Conservation (phyloP, 805 yeast genomes). For the Starmerella vaccinii region DNA sequence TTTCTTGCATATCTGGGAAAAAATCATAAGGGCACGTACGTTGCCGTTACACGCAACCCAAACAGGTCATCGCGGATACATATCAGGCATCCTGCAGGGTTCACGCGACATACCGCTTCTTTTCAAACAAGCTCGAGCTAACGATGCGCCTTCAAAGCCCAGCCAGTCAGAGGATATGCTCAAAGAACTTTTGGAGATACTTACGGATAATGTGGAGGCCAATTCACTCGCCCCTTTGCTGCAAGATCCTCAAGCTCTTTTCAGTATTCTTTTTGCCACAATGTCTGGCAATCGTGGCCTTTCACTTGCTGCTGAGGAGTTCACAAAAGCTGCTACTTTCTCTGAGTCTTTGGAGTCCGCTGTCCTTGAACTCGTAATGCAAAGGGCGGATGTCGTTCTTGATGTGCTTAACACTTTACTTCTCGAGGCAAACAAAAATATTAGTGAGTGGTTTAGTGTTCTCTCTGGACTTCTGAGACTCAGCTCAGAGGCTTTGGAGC, state of each 20-base stretch:
- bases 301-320: slow-evolving; percentile 14
- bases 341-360: slow-evolving; percentile 7
- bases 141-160: neutral
- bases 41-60: neutral
- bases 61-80: neutral
- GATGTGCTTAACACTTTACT: slow-evolving; percentile 6
- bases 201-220: slow-evolving; percentile 8
- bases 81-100: slow-evolving; percentile 7
- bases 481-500: slow-evolving; percentile 10
- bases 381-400: neutral
- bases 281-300: slow-evolving; percentile 12
- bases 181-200: slow-evolving; percentile 7
- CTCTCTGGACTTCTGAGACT: slow-evolving; percentile 15
- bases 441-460: slow-evolving; percentile 11
- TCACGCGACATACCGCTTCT: slow-evolving; percentile 6
- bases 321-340: slow-evolving; percentile 5
- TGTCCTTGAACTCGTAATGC: neutral
- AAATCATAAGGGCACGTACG: neutral
- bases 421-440: slow-evolving; percentile 6
- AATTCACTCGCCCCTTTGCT: neutral
- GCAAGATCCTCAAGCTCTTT: slow-evolving; percentile 2
- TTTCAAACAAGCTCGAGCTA: slow-evolving; percentile 2
- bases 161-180: slow-evolving; percentile 1
- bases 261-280: slow-evolving; percentile 3
- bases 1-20: neutral